A percentile compares a stretch with the other conserved stretches of the same genome.
phyloP scores from a whole-genome alignment of 2,329 filamentous ascomycete species.

The Exophiala viscosa region DNA sequence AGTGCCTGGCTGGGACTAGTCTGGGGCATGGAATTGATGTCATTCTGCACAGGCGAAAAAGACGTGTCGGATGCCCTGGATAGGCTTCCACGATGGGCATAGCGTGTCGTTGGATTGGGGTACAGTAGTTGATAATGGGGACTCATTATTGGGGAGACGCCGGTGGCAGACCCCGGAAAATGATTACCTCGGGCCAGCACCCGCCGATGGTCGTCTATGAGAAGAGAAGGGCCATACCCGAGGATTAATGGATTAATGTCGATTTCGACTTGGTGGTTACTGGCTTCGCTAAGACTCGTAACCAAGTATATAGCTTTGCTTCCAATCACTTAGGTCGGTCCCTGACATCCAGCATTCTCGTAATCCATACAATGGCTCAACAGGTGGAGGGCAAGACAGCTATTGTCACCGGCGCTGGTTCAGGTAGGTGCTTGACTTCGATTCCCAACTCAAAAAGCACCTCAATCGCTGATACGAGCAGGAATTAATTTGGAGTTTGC shows the following conservation, averaged over 20 bases:
- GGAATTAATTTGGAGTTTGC: constrained; percentile 48
- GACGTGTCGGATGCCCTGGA: neutral
- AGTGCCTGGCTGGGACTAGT: neutral
- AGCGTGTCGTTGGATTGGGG: neutral
- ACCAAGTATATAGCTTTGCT: too few species aligned
- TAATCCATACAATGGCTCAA: constrained; percentile 18
- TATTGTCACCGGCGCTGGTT: constrained; percentile 54
- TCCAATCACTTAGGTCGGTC: neutral
- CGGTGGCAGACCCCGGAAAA: neutral
- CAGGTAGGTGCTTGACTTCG: constrained; percentile 35
- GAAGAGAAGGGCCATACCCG: neutral
- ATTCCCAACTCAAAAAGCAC: neutral
- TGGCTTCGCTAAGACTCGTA: too few species aligned
- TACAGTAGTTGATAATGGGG: neutral
- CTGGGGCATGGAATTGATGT: neutral
- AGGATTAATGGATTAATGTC: neutral
- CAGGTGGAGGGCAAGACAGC: constrained; percentile 36
- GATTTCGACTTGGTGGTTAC: too few species aligned
- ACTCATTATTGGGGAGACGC: neutral
- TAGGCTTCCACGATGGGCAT: constrained; percentile 3
- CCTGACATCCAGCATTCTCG: neutral
- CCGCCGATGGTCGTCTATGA: neutral
- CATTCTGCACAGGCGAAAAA: neutral
- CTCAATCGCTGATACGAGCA: constrained; percentile 17
- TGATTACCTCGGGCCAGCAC: neutral